These are phyloP conservation scores for Gomphus bonarii DNA, from an alignment of 1,284 basidiomycete genomes.

Conservation along the genomic window DNA sequence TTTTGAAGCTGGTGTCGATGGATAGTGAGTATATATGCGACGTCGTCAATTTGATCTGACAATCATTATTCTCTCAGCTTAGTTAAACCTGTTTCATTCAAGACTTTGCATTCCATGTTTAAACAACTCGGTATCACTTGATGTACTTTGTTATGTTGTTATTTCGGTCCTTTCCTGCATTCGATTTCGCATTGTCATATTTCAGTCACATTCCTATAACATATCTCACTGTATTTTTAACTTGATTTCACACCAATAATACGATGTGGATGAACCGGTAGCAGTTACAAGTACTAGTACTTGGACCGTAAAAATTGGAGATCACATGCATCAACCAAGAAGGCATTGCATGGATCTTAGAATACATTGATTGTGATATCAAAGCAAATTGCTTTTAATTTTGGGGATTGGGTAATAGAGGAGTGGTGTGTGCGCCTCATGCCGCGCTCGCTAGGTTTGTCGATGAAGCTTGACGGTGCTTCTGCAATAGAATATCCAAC, in stretches of 20 bases:
- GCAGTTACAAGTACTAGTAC: neutral
- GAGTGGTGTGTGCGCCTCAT: neutral
- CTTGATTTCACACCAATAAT: neutral
- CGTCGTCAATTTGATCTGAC: neutral
- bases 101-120: constrained; percentile 81
- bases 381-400: neutral
- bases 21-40: constrained; percentile 57
- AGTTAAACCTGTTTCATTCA: constrained; percentile 88
- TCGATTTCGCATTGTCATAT: neutral
- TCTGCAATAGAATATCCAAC: constrained; percentile 70
- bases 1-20: constrained; percentile 89
- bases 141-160: neutral
- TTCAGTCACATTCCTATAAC: neutral
- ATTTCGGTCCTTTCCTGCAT: neutral
- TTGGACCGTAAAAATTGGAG: neutral
- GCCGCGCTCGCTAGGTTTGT: neutral
- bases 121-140: constrained; percentile 51
- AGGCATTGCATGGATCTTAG: neutral
- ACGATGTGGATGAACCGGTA: too few relatives aligned
- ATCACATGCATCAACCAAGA: neutral
- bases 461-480: constrained; percentile 45
- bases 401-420: neutral
- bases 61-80: constrained; percentile 43
- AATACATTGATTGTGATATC: neutral
- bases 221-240: constrained; percentile 3